Percentiles rank a stretch among this genome's conserved stretches.
Conservation (phyloP, 2,329 filamentous ascomycete species). For the Apiospora arundinis region DNA sequence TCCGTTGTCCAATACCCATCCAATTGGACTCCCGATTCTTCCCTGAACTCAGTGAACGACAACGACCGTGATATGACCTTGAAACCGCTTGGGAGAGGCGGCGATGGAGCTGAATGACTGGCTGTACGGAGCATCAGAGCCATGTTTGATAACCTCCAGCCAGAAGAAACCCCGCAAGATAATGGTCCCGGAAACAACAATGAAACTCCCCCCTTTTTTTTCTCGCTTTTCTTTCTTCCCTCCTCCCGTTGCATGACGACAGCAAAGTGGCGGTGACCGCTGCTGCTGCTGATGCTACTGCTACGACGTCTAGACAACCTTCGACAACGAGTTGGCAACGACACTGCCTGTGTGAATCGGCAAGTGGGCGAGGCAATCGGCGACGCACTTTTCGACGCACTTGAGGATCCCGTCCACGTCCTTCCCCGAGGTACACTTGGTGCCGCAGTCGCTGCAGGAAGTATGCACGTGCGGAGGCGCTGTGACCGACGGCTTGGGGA, state of each 20-base stretch:
- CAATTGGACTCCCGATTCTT: not conserved
- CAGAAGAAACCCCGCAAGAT: not conserved
- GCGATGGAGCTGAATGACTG: not conserved
- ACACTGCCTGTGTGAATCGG: not conserved
- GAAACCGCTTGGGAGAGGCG: constrained; percentile 1
- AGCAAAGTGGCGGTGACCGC: not conserved
- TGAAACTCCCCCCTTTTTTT: not conserved
- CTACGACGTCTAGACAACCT: not conserved
- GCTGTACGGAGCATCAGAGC: not conserved
- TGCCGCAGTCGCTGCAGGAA: not conserved
- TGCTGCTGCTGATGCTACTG: not conserved
- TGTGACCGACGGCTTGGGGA: not conserved
- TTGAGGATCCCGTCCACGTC: not conserved
- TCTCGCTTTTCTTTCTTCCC: too few relatives aligned
- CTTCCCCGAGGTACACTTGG: not conserved
- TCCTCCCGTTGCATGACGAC: not conserved
- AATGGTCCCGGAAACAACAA: constrained; percentile 1
- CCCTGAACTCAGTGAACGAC: not conserved
- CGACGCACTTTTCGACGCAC: not conserved
- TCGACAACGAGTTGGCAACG: not conserved
- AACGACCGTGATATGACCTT: constrained; percentile 8
- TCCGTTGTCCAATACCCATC: not conserved
- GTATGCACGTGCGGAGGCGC: not conserved
- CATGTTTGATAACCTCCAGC: not conserved
- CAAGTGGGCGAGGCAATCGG: not conserved